phyloP scores from a whole-genome alignment of 1,284 basidiomycete genomes.

The Ustilago cynodontis region DNA sequence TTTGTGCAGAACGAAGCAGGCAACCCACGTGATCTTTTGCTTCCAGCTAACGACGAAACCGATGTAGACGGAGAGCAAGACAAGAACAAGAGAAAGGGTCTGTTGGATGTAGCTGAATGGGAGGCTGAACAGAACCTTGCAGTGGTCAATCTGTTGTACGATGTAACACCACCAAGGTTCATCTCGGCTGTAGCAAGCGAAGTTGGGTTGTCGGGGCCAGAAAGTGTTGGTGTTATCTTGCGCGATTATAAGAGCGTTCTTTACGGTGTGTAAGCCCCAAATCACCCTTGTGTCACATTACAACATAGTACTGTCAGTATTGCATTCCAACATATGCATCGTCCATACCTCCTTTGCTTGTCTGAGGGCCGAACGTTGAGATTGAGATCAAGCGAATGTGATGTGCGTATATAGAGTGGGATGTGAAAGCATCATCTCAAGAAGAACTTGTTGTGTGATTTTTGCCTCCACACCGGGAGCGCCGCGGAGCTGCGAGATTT shows the following conservation, averaged over 20 bases:
- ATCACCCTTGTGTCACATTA: not conserved
- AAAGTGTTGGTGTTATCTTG: constrained; percentile 67
- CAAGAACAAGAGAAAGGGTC: constrained; percentile 18
- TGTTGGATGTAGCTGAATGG: constrained; percentile 55
- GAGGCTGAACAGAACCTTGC: constrained; percentile 45
- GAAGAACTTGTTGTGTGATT: not conserved
- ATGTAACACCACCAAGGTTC: constrained; percentile 67
- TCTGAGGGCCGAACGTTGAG: no score
- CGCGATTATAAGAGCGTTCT: constrained; percentile 69
- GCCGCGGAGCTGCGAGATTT: not conserved
- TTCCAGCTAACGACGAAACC: constrained; percentile 27
- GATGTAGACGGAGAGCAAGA: constrained; percentile 16
- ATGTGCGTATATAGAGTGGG: not conserved
- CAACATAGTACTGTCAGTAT: no score
- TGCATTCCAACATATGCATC: no score
- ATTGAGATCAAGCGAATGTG: not conserved
- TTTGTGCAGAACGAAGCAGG: constrained; percentile 93
- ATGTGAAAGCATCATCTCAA: not conserved
- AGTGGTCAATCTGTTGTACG: constrained; percentile 66
- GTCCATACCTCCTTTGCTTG: no score
- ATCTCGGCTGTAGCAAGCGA: constrained; percentile 67
- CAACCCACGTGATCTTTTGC: constrained; percentile 52
- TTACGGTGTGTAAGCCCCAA: constrained; percentile 52
- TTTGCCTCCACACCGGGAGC: not conserved
- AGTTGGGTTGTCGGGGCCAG: constrained; percentile 66